These are phyloP conservation scores for Taphrina populina DNA, from an alignment of 1,139 yeast species.

Conservation along the genomic window DNA sequence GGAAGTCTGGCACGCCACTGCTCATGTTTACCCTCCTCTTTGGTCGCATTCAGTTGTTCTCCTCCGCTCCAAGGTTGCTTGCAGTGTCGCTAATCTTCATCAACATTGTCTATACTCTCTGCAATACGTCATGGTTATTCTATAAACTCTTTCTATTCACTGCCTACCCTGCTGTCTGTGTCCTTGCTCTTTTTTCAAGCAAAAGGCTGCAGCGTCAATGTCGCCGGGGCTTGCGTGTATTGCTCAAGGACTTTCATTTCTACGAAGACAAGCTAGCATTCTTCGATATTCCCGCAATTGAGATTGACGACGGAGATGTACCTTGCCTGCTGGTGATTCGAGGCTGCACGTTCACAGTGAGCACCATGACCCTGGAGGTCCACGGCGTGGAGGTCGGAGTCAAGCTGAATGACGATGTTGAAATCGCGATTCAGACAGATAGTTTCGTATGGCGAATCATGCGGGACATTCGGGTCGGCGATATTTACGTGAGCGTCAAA, in stretches of 20 bases:
- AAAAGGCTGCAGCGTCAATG: constrained; percentile 2
- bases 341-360: constrained; percentile 18
- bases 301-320: constrained; percentile 30
- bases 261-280: constrained; percentile 29
- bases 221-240: background rate
- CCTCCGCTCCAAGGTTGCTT: constrained; percentile 5
- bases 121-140: constrained; percentile 29
- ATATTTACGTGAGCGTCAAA: constrained; percentile 21
- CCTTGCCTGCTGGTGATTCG: constrained; percentile 25
- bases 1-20: constrained; percentile 22
- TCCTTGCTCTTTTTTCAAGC: constrained; percentile 10
- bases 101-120: constrained; percentile 11
- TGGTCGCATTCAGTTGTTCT: constrained; percentile 10
- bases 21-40: constrained; percentile 6
- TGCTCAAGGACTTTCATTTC: background rate
- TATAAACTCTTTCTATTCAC: constrained; percentile 1
- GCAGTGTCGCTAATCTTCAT: background rate
- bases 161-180: constrained; percentile 12
- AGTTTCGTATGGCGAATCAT: constrained; percentile 12
- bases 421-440: constrained; percentile 29
- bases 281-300: constrained; percentile 20
- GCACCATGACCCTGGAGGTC: constrained; percentile 21
- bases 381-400: constrained; percentile 31
- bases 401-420: constrained; percentile 26
- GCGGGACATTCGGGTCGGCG: constrained; percentile 24